phyloP scores from a whole-genome alignment of 2,329 filamentous ascomycete genomes.

The Talaromyces sp. region DNA sequence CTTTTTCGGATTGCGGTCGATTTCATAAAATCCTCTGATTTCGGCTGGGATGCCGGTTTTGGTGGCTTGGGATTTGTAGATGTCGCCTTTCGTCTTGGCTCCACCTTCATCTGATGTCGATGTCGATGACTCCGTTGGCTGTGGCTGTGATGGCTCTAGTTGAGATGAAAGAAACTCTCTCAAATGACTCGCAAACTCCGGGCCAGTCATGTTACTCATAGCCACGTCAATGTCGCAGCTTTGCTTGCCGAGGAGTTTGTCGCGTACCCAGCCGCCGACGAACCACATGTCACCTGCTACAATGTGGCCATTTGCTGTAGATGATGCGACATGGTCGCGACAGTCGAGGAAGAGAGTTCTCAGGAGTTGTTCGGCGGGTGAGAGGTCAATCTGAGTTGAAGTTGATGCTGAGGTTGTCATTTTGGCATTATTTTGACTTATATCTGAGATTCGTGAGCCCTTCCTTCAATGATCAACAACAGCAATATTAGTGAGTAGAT shows the following conservation, averaged over 20 bases:
- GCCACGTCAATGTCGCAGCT: slow-evolving; percentile 14
- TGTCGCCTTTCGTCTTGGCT: neutral
- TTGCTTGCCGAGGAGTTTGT: slow-evolving; percentile 11
- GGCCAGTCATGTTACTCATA: slow-evolving; percentile 1
- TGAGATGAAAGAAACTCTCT: slow-evolving; percentile 4
- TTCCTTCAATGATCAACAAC: neutral
- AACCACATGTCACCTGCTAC: slow-evolving; percentile 12
- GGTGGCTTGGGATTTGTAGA: slow-evolving; percentile 5
- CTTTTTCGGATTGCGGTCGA: slow-evolving; percentile 9
- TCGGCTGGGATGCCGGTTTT: slow-evolving; percentile 1
- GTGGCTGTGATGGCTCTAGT: neutral
- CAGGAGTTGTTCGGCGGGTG: slow-evolving; percentile 13
- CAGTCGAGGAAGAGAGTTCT: slow-evolving; percentile 6
- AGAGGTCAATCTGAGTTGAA: neutral
- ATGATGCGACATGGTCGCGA: neutral
- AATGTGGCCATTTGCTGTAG: neutral
- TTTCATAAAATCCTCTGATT: slow-evolving; percentile 12
- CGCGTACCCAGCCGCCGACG: slow-evolving; percentile 18
- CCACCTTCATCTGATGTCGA: neutral
- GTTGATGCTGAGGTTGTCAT: neutral
- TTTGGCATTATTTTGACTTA: neutral
- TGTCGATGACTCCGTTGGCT: neutral
- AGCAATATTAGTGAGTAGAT: neutral
- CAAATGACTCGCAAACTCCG: slow-evolving; percentile 7
- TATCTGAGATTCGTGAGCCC: neutral